Evolutionary conservation across 495 filamentous ascomycete species (phyloP), one percentile per base, ranked within the genome.

Genomic region (Jackrogersella multiformis): DNA sequence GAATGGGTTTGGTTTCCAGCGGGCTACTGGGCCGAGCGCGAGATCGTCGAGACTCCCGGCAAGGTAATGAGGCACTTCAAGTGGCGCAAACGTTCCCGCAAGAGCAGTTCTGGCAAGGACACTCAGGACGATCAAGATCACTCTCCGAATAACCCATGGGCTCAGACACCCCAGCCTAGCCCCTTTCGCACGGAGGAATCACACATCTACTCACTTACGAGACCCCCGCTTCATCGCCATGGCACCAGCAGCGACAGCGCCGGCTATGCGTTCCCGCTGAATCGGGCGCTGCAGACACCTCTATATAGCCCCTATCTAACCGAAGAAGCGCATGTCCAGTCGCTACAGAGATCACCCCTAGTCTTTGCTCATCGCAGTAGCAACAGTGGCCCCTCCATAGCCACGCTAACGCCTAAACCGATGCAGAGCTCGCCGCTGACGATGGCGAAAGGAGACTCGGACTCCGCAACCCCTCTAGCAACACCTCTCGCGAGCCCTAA

Each of bases 1-100:
- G 83, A 86, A 72, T 86, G 79, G 83, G 82, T 86, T 8, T 86
- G 82, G 83, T 85, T 81, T 66, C 82, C 83, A 0, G 79, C 80
- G 35, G 83, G 83, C 5, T 85, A 83, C 62, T 85, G 82, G 83
- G 82, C 83, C 8, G 83, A 86, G 68, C 77, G 83, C 8, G 75
- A 82, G 52, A 68, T 77, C 26, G 61, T 63, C 15, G 68, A 67
- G 35, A 49, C 24, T n/a, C 65, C 73, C 23, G 54, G 71, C 30
- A 77, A 73, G 63, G 74, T 71, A 46, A 72, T 62, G 44, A 72
- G 59, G 46, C 36, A 71, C 18, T 80, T 76, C 71, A 77, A 65
- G 45, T 78, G 80, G 75, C 69, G 76, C 26, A 76, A 65, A 36
- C 69, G 74, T 15, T 79, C 78, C 1, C 56, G 60, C 35, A 80